A percentile compares a stretch with the other conserved stretches of the same genome.
Conservation (phyloP, 768 basidiomycete species). For the Rhodotorula paludigena region DNA sequence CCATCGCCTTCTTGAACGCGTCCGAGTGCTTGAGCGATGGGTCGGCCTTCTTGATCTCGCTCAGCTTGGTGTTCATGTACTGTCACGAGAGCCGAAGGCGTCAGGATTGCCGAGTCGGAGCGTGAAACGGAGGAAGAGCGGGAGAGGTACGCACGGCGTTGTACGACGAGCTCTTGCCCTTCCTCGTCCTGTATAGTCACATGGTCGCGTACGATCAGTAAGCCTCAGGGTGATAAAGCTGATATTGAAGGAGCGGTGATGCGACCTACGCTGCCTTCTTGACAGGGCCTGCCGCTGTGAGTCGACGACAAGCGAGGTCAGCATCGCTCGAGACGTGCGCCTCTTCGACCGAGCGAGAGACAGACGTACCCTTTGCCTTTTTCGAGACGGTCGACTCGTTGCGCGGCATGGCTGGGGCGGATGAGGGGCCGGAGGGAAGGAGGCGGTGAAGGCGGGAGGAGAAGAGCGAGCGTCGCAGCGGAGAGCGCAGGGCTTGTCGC, state of each 20-base stretch:
- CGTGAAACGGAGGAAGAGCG: not conserved
- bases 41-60: slow-evolving; percentile 24
- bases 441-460: not conserved
- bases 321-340: no score
- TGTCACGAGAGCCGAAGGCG: not conserved
- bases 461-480: not conserved
- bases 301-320: not conserved
- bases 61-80: slow-evolving; percentile 29
- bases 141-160: slow-evolving; percentile 12
- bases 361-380: slow-evolving; percentile 18
- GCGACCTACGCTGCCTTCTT: not conserved
- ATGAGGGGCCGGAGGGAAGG: not conserved
- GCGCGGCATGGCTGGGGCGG: slow-evolving; percentile 11
- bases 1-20: slow-evolving; percentile 24
- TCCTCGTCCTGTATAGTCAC: not conserved
- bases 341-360: not conserved
- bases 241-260: no score
- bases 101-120: no score
- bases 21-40: slow-evolving; percentile 20
- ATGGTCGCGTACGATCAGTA: not conserved
- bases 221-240: not conserved
- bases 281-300: not conserved
- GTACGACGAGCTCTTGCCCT: slow-evolving; percentile 28
- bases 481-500: not conserved
- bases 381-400: slow-evolving; percentile 12